Percentiles rank a stretch among this genome's conserved stretches.
Evolutionary conservation across 2,329 filamentous ascomycete genomes (phyloP).

Genomic region (Colletotrichum sp.): DNA sequence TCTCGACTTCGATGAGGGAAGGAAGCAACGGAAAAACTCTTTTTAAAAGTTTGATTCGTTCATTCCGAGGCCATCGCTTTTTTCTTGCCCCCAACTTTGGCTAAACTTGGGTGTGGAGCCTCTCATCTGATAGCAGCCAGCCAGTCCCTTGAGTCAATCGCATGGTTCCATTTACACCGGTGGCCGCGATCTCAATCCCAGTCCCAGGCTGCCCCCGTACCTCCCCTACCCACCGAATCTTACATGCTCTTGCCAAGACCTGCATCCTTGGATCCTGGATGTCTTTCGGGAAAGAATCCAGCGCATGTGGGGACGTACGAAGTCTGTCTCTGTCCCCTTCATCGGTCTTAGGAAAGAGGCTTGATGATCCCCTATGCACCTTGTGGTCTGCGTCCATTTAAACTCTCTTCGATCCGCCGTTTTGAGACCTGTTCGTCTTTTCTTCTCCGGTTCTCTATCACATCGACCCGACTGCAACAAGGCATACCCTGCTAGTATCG

Average conservation of each 20-base stretch:
- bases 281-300: slow-evolving; percentile 14
- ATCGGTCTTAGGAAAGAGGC: background rate
- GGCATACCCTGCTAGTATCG: background rate
- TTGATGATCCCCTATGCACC: background rate
- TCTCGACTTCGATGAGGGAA: background rate
- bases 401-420: background rate
- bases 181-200: background rate
- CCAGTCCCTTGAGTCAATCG: background rate
- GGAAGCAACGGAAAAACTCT: background rate
- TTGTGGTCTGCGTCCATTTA: background rate
- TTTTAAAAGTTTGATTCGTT: background rate
- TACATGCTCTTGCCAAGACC: background rate
- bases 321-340: background rate
- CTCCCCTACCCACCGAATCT: background rate
- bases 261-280: background rate
- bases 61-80: background rate
- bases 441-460: background rate
- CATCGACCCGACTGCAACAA: background rate
- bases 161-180: background rate
- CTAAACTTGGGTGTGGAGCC: background rate
- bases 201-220: background rate
- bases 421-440: background rate
- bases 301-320: background rate
- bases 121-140: background rate
- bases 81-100: background rate